Evolutionary conservation across 2,329 filamentous ascomycete species (phyloP), one percentile per base, ranked within the genome.

Genomic region (Colletotrichum liaoningense): DNA sequence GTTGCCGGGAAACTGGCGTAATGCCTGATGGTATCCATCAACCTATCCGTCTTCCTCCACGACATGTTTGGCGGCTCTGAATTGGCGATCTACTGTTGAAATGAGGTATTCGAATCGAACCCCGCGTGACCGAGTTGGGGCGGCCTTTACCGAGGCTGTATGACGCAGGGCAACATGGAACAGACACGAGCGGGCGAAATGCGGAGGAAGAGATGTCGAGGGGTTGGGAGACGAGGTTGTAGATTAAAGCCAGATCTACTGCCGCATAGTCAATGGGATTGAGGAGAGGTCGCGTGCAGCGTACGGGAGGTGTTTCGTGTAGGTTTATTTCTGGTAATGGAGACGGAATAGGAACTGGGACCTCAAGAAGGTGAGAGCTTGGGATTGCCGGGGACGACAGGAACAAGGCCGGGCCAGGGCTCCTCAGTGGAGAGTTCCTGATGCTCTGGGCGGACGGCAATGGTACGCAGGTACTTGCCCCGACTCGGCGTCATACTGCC

Each of bases 11-110:
- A 99, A 85, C 92, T 95, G 83, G 95, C 94, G 90, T 98, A 98
- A 86, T 98, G 95, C 84, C 93, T 92, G 92, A 98, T 98, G 88
- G 94, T 98, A 79, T 97, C 93, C 94, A 98, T 97, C 92, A 98
- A 86, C 86, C 91, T 90, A 84, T 95, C 93, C 76, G 94, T 93
- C 83, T 93, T 93, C 88, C 93, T 98, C 96, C 96, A 98, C 88
- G 94, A 94, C 95, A 98, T 98, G 83, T 80, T 88, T 86, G 81
- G 78, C 76, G 75, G 66, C 63, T 72, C 69, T 68, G 77, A 74
- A 78, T 75, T 75, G 69, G 75, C 28, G 11, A 33, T 63, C 26
- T 46, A 54, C 55, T 62, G 49, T 30, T 71, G 56, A 49, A 22
- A 54, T 70, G 46, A 56, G 22, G 46, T 38, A 46, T 74, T 58